Base-by-base conservation (phyloP, 2,329 filamentous ascomycete genomes). In the Tolypocladium tropicale region DNA sequence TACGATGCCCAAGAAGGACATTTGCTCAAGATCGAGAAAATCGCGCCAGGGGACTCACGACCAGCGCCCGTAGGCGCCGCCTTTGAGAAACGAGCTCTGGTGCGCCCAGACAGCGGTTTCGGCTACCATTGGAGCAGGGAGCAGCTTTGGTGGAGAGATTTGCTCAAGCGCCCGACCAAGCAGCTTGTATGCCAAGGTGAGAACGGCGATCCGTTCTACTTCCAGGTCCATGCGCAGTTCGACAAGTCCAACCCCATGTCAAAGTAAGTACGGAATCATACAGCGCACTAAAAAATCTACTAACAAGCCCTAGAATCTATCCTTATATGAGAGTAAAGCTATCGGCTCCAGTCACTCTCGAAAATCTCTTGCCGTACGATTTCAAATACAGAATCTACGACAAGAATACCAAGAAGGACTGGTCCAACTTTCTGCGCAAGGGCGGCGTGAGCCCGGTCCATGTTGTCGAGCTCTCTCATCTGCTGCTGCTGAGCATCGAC, bases 341-440 rank as follows among this genome's bases (percentile, higher is more conserved):
- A 3, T 95, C 90, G 28, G 93, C 94, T 0, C 94, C 95, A 0
- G 84, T 99, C 16, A 93, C 96, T 53, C 80, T 99, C 5, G 93
- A 99, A 70, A 99, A 99, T 62, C 76, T 99, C 48, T 75, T 99
- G 39, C 94, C 94, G 0, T 97, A 94, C 67, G 94, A 99, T 72
- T 99, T 99, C 83, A 97, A 99, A 72, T 99, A 99, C 70, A 85
- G 93, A 55, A 97, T 99, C 55, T 99, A 97, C 67, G 94, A 99
- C 76, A 96, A 95, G 75, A 95, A 96, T 70, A 96, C 92, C 0
- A 95, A 93, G 77, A 96, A 95, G 69, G 94, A 99, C 69, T 99
- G 94, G 94, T 95, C 90, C 5, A 99, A 99, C 70, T 99, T 99
- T 74, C 76, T 99, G 51, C 85, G 94, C 56, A 97, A 96, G 71